phyloP scores from a whole-genome alignment of 768 basidiomycete genomes.

The Mycena galopus region DNA sequence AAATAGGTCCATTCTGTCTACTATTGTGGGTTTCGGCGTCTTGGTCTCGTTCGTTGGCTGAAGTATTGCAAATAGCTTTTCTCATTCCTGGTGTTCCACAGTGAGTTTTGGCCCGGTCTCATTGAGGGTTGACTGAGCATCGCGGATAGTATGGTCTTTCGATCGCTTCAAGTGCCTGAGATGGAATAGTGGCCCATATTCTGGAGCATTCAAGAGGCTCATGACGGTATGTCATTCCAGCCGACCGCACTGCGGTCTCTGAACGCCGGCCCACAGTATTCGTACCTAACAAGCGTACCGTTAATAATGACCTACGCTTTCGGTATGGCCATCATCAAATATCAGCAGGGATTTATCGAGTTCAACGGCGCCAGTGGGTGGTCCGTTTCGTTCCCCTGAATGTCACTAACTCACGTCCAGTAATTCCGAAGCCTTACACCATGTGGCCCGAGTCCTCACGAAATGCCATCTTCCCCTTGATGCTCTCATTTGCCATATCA shows the following conservation, averaged over 20 bases:
- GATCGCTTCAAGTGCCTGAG: conserved; percentile 82
- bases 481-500: conserved; percentile 70
- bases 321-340: conserved; percentile 81
- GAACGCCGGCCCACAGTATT: conserved; percentile 64
- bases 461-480: conserved; percentile 73
- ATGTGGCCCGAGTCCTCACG: conserved; percentile 64
- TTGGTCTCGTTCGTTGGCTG: background rate
- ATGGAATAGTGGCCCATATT: conserved; percentile 75
- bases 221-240: conserved; percentile 73
- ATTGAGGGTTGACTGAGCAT: no score
- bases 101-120: no score
- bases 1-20: conserved; percentile 63
- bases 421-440: conserved; percentile 73
- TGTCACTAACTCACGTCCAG: conserved; percentile 49
- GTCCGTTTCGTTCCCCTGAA: background rate
- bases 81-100: no score
- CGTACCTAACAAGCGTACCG: conserved; percentile 76
- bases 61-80: background rate
- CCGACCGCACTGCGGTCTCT: background rate
- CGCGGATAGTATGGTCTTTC: conserved; percentile 70
- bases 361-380: conserved; percentile 63
- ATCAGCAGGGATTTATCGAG: conserved; percentile 70
- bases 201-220: conserved; percentile 86
- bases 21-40: conserved; percentile 56
- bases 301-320: conserved; percentile 68